Evolutionary conservation across 441 rosid genomes (phyloP), one percentile per base, ranked within the genome.

Genomic region (Cnidoscolus chayamansa): DNA sequence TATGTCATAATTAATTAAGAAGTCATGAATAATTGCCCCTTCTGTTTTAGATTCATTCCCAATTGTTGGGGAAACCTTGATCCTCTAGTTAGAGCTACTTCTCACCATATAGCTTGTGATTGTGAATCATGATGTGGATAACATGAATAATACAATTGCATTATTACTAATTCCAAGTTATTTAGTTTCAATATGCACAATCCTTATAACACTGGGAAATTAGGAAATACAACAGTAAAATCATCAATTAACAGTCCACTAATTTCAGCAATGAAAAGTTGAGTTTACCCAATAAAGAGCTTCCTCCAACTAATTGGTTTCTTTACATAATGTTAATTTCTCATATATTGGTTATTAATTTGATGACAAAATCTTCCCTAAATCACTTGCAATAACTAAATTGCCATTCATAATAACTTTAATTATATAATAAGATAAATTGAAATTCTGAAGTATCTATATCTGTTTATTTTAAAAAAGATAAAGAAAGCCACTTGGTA

Each of bases 41-140:
- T 51, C 11, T 25, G 16, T 47, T 64, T 45, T 47, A 65, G 54
- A 12, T 65, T 50, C 32, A 9, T 67, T 47, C 30, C 16, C 25
- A 67, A 35, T 30, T 37, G 16, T 15, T 1, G 30, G 25, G 9
- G 32, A 51, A 35, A 25, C 10, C 10, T 49, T 13, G 7, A 7
- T 1, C 30, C 50, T n/a, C 61, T 4, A 0, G 9, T 10, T 35
- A 54, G 20, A 10, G 74, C 77, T 74, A 70, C 80, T 82, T 55
- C 78, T 79, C 72, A 76, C 64, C 51, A 79, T 76, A 60, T 74
- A 81, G 81, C 86, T 94, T 89, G 77, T 47, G 45, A 40, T 40
- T 89, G 77, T 47, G 57, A 72, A 70, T 35, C 68, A 65, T 55
- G 13, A 72, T 2, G 0, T 30, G 17, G 50, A 65, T 15, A 76